Base-by-base conservation (phyloP, 495 filamentous ascomycete genomes). In the Neurospora cerealis region DNA sequence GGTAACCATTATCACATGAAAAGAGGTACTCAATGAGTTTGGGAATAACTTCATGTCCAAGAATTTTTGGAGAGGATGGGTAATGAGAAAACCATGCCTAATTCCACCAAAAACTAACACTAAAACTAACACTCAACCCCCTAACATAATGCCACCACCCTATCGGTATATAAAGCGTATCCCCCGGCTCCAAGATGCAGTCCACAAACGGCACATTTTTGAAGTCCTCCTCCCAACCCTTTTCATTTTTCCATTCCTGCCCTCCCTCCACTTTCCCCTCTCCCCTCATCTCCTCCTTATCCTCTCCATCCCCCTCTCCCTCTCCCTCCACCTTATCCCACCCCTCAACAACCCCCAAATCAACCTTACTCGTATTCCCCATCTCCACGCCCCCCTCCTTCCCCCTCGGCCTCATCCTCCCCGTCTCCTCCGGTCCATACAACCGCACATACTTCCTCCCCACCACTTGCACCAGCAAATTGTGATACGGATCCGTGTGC, bases 61-160 rank as follows among this genome's bases (percentile, higher is more conserved):
- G 2, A 34, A 3, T 34, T 34, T 34, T 34, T 3, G 3, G 32
- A 34, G 32, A 34, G 32, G 32, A 34, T 34, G 32, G 32, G 10
- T 39, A 11, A 39, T 11, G 38, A 39, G 2, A 39, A 0, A 39
- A 4, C 38, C 9, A 11, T 38, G 38, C 38, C 38, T 39, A 39
- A 7, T 93, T 91, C 93, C 95, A 99, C 96, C 96, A 99, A 80
- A 97, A 99, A 81, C 94, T 98, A 42, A 98, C 95, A 78, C 96
- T 98, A 75, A 96, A 92, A 74, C 96, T 97, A 41, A 91, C 91
- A 72, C 87, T 92, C 80, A 98, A 78, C 42, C 93, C 93, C 75
- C 92, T 86, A 6, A 99, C 93, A 86, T 97, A 98, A 85, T 99
- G 96, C 96, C 96, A 99, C 96, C 96, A 99, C 24, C 95, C 96